Conservation (phyloP, 208 protist genomes). For the Blastocrithidia nonstop region DNA sequence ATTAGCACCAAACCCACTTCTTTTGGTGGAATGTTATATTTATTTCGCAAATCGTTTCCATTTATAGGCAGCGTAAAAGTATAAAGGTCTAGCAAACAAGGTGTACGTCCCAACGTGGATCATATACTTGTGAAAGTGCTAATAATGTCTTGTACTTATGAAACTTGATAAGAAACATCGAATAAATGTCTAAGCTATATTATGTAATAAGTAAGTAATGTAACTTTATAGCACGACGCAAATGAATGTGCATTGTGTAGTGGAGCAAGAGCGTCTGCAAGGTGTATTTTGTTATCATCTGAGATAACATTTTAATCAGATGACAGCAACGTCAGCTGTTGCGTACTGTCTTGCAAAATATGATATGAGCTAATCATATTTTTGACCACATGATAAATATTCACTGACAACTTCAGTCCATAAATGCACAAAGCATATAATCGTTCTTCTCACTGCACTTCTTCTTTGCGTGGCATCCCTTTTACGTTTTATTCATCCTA, state of each 20-base stretch:
- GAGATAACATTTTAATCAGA: slow-evolving; percentile 5
- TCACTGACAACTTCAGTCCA: slow-evolving; percentile 57
- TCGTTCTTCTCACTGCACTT: slow-evolving; percentile 18
- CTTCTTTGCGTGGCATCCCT: no score
- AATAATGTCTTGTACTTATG: background rate
- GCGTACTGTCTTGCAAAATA: slow-evolving; percentile 10
- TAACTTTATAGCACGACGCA: no score
- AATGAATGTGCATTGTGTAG: slow-evolving; percentile 42
- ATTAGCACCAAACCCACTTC: slow-evolving; percentile 33
- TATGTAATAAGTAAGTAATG: slow-evolving; percentile 3
- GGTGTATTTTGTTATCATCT: slow-evolving; percentile 11
- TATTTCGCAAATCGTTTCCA: slow-evolving; percentile 39
- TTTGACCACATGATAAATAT: slow-evolving; percentile 25
- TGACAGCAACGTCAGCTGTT: slow-evolving; percentile 11
- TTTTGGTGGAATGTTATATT: slow-evolving; percentile 18
- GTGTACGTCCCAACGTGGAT: slow-evolving; percentile 14
- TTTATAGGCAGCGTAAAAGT: slow-evolving; percentile 33
- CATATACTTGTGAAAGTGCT: slow-evolving; percentile 11
- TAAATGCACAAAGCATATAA: slow-evolving; percentile 55
- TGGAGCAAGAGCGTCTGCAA: slow-evolving; percentile 33
- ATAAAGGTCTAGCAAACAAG: slow-evolving; percentile 25
- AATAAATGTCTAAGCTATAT: background rate
- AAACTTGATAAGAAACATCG: no score
- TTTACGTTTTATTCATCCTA: no score
- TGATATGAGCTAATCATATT: slow-evolving; percentile 60